Base-by-base conservation (phyloP, 306 rosid genomes). In the Coriaria nepalensis region DNA sequence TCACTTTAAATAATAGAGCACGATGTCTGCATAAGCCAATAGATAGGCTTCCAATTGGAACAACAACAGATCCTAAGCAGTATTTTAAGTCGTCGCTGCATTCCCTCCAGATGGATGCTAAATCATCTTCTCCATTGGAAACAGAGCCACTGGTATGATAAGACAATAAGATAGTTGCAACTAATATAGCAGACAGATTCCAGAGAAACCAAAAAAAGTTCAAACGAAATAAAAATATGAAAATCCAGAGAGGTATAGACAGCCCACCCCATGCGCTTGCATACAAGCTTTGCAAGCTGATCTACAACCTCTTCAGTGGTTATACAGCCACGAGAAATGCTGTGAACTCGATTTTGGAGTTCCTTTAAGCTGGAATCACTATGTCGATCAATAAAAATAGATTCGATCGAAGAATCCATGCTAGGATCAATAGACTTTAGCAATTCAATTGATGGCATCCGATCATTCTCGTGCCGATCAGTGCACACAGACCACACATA, bases 1-100 rank as follows among this genome's bases (percentile, higher is more conserved):
- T 85, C 77, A 90, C 98, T 69, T 92, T 92, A 75, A 92, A 92
- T 59, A 92, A 62, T 71, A 79, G 50, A 50, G 98, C 80, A 40
- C 98, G 98, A 73, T 92, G 98, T 67, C 96, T 78, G 74, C 98
- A 92, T 43, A 79, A 87, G 75, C 98, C 98, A 51, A 75, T 63
- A 35, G 96, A 79, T 44, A 92, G 78, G 71, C 93, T 83, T 63
- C 98, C 93, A 60, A 92, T 70, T 33, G 96, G 98, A 80, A 92
- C 65, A 57, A 92, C 98, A 57, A 92, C 86, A 54, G 96, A 86
- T 57, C 94, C 86, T 69, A 85, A 69, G 74, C 88, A 73, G 50
- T 79, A 81, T 77, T 80, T 92, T 50, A 82, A 73, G 57, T 82
- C 83, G 67, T 75, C 70, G 51, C 83, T 85, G 79, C 83, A 73